Evolutionary conservation across 2,329 filamentous ascomycete species (phyloP).

Genomic region (Chaetothyriales sp.): DNA sequence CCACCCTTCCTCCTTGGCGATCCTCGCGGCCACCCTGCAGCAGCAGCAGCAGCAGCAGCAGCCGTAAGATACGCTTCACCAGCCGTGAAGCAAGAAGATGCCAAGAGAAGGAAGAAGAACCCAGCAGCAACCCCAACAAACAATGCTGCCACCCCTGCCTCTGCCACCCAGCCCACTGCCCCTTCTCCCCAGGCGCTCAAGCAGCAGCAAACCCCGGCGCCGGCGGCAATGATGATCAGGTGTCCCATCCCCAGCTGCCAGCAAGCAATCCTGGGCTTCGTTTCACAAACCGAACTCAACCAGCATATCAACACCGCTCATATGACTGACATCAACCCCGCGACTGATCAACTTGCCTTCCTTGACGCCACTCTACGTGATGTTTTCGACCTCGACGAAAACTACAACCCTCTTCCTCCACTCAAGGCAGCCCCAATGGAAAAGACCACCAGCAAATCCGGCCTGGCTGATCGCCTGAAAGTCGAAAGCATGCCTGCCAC

Average conservation of each 20-base stretch:
- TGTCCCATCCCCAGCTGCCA: slow-evolving; percentile 42
- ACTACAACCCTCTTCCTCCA: slow-evolving; percentile 25
- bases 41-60: slow-evolving; percentile 26
- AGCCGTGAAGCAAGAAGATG: slow-evolving; percentile 41
- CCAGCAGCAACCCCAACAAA: slow-evolving; percentile 25
- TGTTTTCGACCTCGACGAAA: slow-evolving; percentile 35
- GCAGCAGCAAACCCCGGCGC: slow-evolving; percentile 27
- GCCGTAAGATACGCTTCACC: slow-evolving; percentile 35
- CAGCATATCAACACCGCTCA: slow-evolving; percentile 42
- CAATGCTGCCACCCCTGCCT: slow-evolving; percentile 17
- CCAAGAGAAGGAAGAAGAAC: slow-evolving; percentile 44
- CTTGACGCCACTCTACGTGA: slow-evolving; percentile 39
- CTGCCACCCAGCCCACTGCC: slow-evolving; percentile 17
- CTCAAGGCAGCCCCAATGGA: slow-evolving; percentile 3
- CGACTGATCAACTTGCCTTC: slow-evolving; percentile 44
- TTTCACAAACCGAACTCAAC: slow-evolving; percentile 40
- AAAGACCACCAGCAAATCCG: slow-evolving; percentile 10
- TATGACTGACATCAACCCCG: slow-evolving; percentile 31
- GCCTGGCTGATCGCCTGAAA: slow-evolving; percentile 5
- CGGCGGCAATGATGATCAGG: slow-evolving; percentile 37
- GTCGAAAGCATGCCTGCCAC: slow-evolving; percentile 8
- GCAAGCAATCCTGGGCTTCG: slow-evolving; percentile 40
- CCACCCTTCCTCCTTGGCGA: slow-evolving; percentile 44
- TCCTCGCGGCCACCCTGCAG: slow-evolving; percentile 21
- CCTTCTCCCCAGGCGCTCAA: slow-evolving; percentile 23